Evolutionary conservation across 129 eudicot genomes (phyloP).

Genomic region (Scalesia atractyloides): DNA sequence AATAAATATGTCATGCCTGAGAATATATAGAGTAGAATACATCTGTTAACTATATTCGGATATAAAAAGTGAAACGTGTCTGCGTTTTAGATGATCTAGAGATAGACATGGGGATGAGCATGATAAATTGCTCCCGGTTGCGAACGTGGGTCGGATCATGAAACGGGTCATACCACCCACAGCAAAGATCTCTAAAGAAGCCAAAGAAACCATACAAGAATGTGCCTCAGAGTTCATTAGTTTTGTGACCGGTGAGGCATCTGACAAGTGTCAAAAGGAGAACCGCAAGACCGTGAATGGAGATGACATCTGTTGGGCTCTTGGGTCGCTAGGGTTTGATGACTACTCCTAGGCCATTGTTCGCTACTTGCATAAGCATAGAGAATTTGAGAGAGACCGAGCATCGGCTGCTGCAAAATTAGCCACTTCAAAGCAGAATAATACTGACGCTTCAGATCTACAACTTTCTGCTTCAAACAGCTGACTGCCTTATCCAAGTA

Average conservation of each 20-base stretch:
- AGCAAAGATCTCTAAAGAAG: slow-evolving; percentile 65
- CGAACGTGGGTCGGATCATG: slow-evolving; percentile 69
- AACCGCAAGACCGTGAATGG: slow-evolving; percentile 64
- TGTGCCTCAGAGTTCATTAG: slow-evolving; percentile 69
- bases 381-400: slow-evolving; percentile 44
- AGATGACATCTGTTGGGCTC: slow-evolving; percentile 68
- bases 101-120: slow-evolving; percentile 45
- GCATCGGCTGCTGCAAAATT: slow-evolving; percentile 14
- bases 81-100: slow-evolving; percentile 29
- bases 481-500: not conserved
- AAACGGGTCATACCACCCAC: slow-evolving; percentile 51
- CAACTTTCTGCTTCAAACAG: not conserved
- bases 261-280: slow-evolving; percentile 67
- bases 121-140: slow-evolving; percentile 58
- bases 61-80: slow-evolving; percentile 37
- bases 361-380: slow-evolving; percentile 39
- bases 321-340: slow-evolving; percentile 62
- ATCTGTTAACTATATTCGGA: not conserved
- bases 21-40: not conserved
- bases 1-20: no score
- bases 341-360: slow-evolving; percentile 47
- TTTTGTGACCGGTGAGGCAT: slow-evolving; percentile 63
- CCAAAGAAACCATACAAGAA: slow-evolving; percentile 67
- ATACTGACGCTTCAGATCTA: slow-evolving; percentile 4
- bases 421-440: not conserved